Base-by-base conservation (phyloP, 805 yeast species). In the Pichia phayaonensis region DNA sequence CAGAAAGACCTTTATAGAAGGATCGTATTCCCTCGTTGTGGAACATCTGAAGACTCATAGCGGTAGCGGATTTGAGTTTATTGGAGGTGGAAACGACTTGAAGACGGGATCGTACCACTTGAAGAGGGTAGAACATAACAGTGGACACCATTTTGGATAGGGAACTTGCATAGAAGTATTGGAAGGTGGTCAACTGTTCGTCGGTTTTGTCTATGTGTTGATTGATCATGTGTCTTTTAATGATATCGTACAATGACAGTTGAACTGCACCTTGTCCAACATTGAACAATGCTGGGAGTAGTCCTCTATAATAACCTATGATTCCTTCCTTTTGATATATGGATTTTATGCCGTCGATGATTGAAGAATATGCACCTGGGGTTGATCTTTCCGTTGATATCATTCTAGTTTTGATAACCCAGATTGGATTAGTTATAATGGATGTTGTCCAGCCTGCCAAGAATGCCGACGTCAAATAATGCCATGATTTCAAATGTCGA, bases 321-420 rank as follows among this genome's bases (percentile, higher is more conserved):
- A 79, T n/a, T 0, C 94, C 95, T 54, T 82, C 86, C 1, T 63
- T 61, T 0, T 41, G 40, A 60, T 74, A 76, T 0, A 88, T 73
- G 23, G 69, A 63, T 15, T 46, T 50, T 0, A 81, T 59, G 1
- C 95, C 95, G 52, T 80, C 79, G 20, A 60, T 12, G 8, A 83
- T 66, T 0, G 88, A 79, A 11, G 65, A 65, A 60, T 89, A 88
- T 0, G 87, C 83, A 16, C 74, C 75, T 0, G 72, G 71, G 0
- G 69, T 57, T 1, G 53, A 53, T 39, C 69, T 66, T 2, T 77
- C 67, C 2, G 79, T 77, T 20, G 90, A 81, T 59, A 90, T 73
- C 56, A 92, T 84, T 54, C 98, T 74, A 0, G 99, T 94, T 66
- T 94, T 94, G 20, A 94, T 65, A 1, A 94, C 96, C 99, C 99